These are phyloP conservation scores for Wallemia mellicola DNA, from an alignment of 1,284 basidiomycete genomes.

Conservation along the genomic window DNA sequence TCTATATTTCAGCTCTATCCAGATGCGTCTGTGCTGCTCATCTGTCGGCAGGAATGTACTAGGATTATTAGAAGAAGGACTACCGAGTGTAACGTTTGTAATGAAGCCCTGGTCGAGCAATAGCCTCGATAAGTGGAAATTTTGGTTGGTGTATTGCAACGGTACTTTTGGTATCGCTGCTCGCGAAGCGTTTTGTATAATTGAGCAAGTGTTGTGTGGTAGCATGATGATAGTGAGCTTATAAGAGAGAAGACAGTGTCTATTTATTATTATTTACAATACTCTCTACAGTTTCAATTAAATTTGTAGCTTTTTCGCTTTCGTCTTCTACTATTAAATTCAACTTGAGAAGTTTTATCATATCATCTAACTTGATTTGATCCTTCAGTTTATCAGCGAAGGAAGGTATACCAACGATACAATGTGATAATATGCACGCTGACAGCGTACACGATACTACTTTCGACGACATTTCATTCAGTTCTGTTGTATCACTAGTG, in stretches of 20 bases:
- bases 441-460: not conserved
- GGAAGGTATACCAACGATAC: not conserved
- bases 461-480: not conserved
- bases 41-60: slow-evolving; percentile 22
- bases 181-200: slow-evolving; percentile 47
- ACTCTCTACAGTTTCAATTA: not conserved
- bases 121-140: slow-evolving; percentile 49
- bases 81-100: slow-evolving; percentile 47
- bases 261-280: not conserved
- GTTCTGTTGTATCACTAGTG: not conserved
- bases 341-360: not conserved
- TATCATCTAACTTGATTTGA: not conserved
- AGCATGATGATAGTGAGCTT: not conserved
- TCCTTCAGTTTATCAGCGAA: not conserved
- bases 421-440: not conserved
- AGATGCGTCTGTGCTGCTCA: slow-evolving; percentile 38
- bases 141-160: slow-evolving; percentile 47
- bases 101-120: slow-evolving; percentile 64
- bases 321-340: not conserved
- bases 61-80: slow-evolving; percentile 32
- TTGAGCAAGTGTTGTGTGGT: not conserved
- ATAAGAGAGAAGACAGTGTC: not conserved
- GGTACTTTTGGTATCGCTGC: slow-evolving; percentile 41
- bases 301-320: not conserved
- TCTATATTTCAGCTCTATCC: slow-evolving; percentile 69